These are phyloP conservation scores for Leccinum subrobustum DNA, from an alignment of 1,284 basidiomycete species.

Conservation along the genomic window DNA sequence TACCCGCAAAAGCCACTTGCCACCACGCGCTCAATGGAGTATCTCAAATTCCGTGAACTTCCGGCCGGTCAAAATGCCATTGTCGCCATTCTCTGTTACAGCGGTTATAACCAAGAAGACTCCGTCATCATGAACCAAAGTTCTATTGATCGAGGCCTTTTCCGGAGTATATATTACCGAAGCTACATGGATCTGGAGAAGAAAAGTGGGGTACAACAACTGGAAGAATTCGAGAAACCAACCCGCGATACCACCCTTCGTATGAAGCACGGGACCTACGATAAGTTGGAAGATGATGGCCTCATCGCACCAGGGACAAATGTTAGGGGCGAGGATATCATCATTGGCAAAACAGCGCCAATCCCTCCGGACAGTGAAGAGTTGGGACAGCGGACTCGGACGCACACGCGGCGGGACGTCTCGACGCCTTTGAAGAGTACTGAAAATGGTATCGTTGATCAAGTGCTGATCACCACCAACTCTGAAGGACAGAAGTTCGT, in stretches of 20 bases:
- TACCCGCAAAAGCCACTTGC: slow-evolving; percentile 99
- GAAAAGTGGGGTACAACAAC: slow-evolving; percentile 88
- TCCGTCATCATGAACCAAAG: slow-evolving; percentile 99
- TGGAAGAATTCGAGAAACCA: slow-evolving; percentile 98
- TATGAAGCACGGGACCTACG: slow-evolving; percentile 98
- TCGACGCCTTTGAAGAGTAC: slow-evolving; percentile 98
- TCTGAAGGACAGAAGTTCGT: slow-evolving; percentile 97
- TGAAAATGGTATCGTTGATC: slow-evolving; percentile 96
- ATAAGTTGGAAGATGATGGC: slow-evolving; percentile 96
- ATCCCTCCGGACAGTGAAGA: slow-evolving; percentile 97
- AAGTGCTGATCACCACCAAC: slow-evolving; percentile 96
- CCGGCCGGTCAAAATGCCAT: slow-evolving; percentile 98
- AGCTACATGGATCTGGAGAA: slow-evolving; percentile 99
- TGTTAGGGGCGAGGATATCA: slow-evolving; percentile 96
- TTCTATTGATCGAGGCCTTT: slow-evolving; percentile 96
- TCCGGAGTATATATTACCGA: slow-evolving; percentile 98
- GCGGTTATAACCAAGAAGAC: slow-evolving; percentile 99
- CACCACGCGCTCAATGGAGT: slow-evolving; percentile 98
- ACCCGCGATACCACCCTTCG: slow-evolving; percentile 90
- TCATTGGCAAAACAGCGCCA: slow-evolving; percentile 98
- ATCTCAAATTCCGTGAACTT: slow-evolving; percentile 95
- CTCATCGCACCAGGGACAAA: slow-evolving; percentile 94
- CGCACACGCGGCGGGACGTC: slow-evolving; percentile 90
- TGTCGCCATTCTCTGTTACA: slow-evolving; percentile 98
- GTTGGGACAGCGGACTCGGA: slow-evolving; percentile 89